Evolutionary conservation across 2,329 filamentous ascomycete genomes (phyloP).

Genomic region (Trichoderma polysporum): DNA sequence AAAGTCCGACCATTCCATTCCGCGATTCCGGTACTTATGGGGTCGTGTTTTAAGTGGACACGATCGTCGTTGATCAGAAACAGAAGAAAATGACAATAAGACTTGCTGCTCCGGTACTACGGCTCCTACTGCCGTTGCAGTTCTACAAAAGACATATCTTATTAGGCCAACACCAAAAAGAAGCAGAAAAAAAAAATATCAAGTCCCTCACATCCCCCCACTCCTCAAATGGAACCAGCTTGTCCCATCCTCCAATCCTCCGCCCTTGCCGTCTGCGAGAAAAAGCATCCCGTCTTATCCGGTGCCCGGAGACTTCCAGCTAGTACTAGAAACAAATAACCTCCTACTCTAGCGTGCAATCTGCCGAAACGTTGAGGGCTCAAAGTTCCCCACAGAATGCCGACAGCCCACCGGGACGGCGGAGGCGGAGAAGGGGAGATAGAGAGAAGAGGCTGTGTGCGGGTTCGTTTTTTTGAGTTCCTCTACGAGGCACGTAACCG

Average conservation of each 20-base stretch:
- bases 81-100: too few relatives aligned
- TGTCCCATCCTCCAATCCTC: background rate
- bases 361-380: background rate
- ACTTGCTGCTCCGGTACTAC: background rate
- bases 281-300: constrained; percentile 2
- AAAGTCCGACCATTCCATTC: constrained; percentile 4
- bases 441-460: background rate
- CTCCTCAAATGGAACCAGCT: background rate
- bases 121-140: background rate
- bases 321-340: background rate
- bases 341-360: background rate
- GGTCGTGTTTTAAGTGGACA: background rate
- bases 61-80: background rate
- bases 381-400: constrained; percentile 2
- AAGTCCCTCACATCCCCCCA: background rate
- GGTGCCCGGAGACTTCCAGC: background rate
- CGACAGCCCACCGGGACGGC: background rate
- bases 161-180: background rate
- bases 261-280: constrained; percentile 2
- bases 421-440: background rate
- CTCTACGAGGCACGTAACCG: background rate
- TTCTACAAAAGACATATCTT: background rate
- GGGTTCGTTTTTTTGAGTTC: background rate
- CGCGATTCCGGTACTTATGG: background rate
- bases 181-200: too few relatives aligned